Percentiles rank a stretch among this genome's conserved stretches.
Conservation (phyloP, 2,329 filamentous ascomycete genomes). For the Aspergillus pseudonomiae region DNA sequence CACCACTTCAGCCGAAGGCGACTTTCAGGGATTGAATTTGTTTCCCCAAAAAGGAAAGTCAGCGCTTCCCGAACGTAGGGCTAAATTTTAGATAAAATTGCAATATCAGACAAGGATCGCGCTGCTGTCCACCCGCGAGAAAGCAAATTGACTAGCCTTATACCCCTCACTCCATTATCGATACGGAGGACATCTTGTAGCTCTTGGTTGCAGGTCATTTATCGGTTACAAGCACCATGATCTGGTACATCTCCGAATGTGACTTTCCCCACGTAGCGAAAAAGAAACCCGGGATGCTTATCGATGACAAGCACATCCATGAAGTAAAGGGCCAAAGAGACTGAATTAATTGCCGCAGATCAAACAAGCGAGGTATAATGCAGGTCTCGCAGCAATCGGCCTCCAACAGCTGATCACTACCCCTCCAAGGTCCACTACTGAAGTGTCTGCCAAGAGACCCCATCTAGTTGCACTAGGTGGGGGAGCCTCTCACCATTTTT, state of each 20-base stretch:
- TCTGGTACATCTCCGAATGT: not conserved
- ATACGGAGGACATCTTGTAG: not conserved
- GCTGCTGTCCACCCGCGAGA: not conserved
- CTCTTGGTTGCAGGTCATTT: too few species aligned
- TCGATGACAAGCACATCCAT: conserved; percentile 1
- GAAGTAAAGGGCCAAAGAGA: not conserved
- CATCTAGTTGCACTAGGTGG: conserved; percentile 13
- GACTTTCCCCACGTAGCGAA: not conserved
- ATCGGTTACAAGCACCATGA: not conserved
- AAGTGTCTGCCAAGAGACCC: conserved; percentile 17
- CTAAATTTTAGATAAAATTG: not conserved
- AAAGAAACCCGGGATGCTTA: not conserved
- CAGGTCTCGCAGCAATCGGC: not conserved
- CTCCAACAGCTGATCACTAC: conserved; percentile 1
- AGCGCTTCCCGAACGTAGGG: not conserved
- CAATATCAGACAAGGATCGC: not conserved
- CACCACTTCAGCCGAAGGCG: too few species aligned
- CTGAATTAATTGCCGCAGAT: not conserved
- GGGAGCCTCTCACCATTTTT: conserved; percentile 5
- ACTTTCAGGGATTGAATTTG: too few species aligned
- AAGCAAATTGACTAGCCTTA: not conserved
- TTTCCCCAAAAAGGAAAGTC: too few species aligned
- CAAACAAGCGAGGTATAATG: not conserved
- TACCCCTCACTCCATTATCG: not conserved
- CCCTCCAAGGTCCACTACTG: conserved; percentile 16